phyloP scores from a whole-genome alignment of 2,329 filamentous ascomycete species.

The Fusarium metavorans region DNA sequence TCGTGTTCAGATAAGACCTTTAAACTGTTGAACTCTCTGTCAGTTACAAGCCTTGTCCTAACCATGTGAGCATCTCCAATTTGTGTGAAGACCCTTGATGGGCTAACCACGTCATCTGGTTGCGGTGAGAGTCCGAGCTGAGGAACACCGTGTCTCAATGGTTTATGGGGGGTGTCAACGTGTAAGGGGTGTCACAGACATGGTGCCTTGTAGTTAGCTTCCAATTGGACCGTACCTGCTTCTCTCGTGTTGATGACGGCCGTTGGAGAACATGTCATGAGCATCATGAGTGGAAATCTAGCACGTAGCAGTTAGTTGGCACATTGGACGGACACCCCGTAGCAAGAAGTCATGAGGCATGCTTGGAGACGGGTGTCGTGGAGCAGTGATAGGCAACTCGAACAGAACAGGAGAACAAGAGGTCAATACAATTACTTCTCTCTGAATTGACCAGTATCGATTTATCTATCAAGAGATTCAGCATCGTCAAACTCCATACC shows the following conservation, averaged over 20 bases:
- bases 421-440: neutral
- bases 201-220: neutral
- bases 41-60: neutral
- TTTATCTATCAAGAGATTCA: neutral
- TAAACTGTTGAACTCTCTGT: neutral
- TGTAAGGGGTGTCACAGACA: neutral
- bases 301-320: neutral
- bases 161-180: neutral
- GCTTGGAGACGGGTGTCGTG: neutral
- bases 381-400: neutral
- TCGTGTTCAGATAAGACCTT: slow-evolving; percentile 4
- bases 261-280: neutral
- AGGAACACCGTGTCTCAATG: neutral
- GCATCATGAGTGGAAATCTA: neutral
- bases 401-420: neutral
- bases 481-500: neutral
- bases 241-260: neutral
- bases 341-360: neutral
- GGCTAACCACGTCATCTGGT: neutral
- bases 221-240: neutral
- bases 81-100: neutral
- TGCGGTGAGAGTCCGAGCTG: neutral
- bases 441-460: neutral
- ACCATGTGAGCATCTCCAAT: neutral
- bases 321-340: neutral